Base-by-base conservation (phyloP, 164 flowering plant genomes). In the Kingdonia uniflora region DNA sequence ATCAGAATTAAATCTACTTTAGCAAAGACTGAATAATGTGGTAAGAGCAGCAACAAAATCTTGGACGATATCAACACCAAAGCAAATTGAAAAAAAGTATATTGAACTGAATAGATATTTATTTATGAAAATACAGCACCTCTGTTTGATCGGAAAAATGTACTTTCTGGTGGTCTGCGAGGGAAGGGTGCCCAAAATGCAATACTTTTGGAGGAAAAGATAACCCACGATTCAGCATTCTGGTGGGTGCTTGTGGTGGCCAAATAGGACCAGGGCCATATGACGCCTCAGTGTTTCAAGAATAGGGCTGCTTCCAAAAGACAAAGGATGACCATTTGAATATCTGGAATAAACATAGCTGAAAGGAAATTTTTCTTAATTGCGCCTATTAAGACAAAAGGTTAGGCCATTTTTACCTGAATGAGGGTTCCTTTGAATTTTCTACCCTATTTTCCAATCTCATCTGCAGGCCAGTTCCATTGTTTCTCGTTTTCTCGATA, bases 381-480 rank as follows among this genome's bases (percentile, higher is more conserved):
- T 3, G 35, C 4, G 8, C 8, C 35, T 29, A 4, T n/a, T n/a
- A n/a, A n/a, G n/a, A n/a, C n/a, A 4, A 29, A 8, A 29, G 4
- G 35, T 29, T 8, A 29, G 4, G 6, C 4, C 4, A 4, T 29
- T 29, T 8, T 8, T 72, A 92, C 95, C 91, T 55, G 76, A 65
- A 68, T 64, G 72, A 40, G 76, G 19, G 15, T 75, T 19, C 67
- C 59, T 19, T 74, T 64, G 55, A 55, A 65, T 54, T 53, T 64
- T 61, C 94, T 80, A 77, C 79, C 77, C 42, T 66, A 57, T 26
- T 82, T 88, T 23, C 73, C 68, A 52, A 22, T 37, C 26, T 77
- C 87, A 52, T 70, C 71, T 19, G 81, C 69, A 21, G n/a, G 61
- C 54, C 38, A 57, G 53, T 50, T 65, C 66, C 79, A 69, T 67